Evolutionary conservation across 2,329 filamentous ascomycete species (phyloP).

Genomic region (Coniochaeta hoffmannii): DNA sequence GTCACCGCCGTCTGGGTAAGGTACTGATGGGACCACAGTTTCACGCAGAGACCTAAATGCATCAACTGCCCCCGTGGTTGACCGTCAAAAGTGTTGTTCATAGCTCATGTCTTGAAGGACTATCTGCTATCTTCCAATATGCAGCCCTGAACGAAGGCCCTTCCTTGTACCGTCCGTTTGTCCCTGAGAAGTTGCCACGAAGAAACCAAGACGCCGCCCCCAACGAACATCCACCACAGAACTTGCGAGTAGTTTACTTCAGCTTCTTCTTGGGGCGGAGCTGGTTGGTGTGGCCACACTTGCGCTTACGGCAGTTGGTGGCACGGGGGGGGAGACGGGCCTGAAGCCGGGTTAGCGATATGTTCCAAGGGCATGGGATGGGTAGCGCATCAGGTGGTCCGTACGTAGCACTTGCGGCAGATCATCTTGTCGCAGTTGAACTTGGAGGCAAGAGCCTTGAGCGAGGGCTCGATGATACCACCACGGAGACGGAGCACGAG

Average conservation of each 20-base stretch:
- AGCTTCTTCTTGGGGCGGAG: conserved; percentile 99
- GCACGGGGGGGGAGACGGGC: conserved; percentile 91
- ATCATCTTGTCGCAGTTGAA: conserved; percentile 99
- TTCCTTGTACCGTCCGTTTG: not conserved
- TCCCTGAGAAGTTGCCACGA: conserved; percentile 12
- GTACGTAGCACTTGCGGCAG: conserved; percentile 99
- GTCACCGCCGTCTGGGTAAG: too few relatives aligned
- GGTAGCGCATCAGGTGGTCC: conserved; percentile 21
- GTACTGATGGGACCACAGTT: too few relatives aligned
- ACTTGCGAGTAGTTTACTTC: conserved; percentile 60
- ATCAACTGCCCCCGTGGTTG: not conserved
- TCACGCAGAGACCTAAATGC: not conserved
- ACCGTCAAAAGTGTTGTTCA: conserved; percentile 1
- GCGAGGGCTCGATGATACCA: conserved; percentile 98
- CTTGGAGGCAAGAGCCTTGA: conserved; percentile 97
- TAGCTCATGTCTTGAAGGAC: conserved; percentile 2
- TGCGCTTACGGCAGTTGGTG: conserved; percentile 99
- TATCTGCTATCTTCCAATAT: not conserved
- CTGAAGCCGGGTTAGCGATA: conserved; percentile 26
- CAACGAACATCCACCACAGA: conserved; percentile 14
- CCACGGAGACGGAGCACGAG: conserved; percentile 97
- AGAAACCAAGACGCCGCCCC: conserved; percentile 32
- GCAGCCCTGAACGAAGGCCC: conserved; percentile 1
- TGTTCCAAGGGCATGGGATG: not conserved
- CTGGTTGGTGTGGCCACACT: conserved; percentile 99